These are phyloP conservation scores for Diplogelasinospora grovesii DNA, from an alignment of 495 filamentous ascomycete genomes.

Conservation along the genomic window DNA sequence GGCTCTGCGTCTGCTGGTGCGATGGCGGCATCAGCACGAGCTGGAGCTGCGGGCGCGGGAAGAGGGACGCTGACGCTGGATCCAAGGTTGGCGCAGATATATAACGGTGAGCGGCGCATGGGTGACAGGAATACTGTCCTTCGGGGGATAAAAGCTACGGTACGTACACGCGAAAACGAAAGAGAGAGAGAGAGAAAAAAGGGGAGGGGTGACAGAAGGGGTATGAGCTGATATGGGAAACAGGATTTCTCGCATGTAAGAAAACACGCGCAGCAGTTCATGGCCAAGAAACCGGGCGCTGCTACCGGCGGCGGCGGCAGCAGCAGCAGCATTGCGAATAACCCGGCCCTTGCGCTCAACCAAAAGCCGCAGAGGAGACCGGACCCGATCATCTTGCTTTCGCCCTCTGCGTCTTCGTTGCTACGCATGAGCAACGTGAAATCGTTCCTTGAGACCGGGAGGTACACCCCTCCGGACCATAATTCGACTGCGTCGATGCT, in stretches of 20 bases:
- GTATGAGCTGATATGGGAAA: too few species aligned
- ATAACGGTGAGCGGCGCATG: slow-evolving; percentile 81
- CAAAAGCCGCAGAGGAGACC: slow-evolving; percentile 53
- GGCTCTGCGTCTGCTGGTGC: slow-evolving; percentile 38
- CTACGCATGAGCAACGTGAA: slow-evolving; percentile 98
- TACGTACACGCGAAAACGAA: slow-evolving; percentile 35
- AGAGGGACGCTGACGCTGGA: slow-evolving; percentile 62
- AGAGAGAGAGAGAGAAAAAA: background rate
- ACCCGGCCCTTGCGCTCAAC: slow-evolving; percentile 36
- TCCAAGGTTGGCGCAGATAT: slow-evolving; percentile 77
- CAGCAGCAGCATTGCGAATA: slow-evolving; percentile 28
- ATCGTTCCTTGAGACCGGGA: slow-evolving; percentile 81
- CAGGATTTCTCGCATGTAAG: slow-evolving; percentile 95
- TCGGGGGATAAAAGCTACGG: slow-evolving; percentile 82
- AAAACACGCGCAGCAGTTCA: slow-evolving; percentile 75
- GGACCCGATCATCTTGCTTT: slow-evolving; percentile 96
- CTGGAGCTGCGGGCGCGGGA: slow-evolving; percentile 44
- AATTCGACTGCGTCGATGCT: slow-evolving; percentile 65
- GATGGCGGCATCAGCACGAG: slow-evolving; percentile 38
- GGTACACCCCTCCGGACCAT: slow-evolving; percentile 73
- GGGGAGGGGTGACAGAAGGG: background rate
- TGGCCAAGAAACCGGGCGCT: slow-evolving; percentile 50
- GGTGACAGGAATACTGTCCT: slow-evolving; percentile 87
- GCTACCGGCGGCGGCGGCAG: too few species aligned
- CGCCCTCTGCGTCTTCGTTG: slow-evolving; percentile 93